Base-by-base conservation (phyloP, 768 basidiomycete species). In the Arthromyces matolae region DNA sequence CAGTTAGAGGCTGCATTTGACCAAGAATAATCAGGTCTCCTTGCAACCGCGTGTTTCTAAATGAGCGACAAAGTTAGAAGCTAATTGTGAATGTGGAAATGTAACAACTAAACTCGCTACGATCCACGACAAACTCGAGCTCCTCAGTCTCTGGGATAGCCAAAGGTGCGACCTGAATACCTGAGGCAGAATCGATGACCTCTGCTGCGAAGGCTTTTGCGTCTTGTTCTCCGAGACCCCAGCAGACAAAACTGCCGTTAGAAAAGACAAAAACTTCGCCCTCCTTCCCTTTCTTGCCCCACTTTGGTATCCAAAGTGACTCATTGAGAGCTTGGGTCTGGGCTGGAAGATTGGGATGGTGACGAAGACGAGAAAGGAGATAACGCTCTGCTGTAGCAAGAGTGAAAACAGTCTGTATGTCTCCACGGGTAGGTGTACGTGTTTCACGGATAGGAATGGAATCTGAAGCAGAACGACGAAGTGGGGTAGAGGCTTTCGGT, bases 1-100 rank as follows among this genome's bases (percentile, higher is more conserved):
- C 73, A 42, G 77, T 81, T n/a, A 86, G 69, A 10, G 79, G 72
- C 1, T 83, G 71, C 8, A 75, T 78, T 41, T 79, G 76, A 7
- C 93, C 93, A 14, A 96, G 80, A 46, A 96, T 88, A 47, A 95
- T 93, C 51, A 96, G 67, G 60, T 96, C 93, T 25, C 93, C 93
- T 60, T 93, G 90, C 44, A 96, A 73, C 23, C 92, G 82, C 0
- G 93, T 95, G 58, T 79, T 72, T 65, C 93, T 95, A 47, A 28
- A 42, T 24, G 20, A 34, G 31, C 31, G 37, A 44, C 16, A 54
- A 51, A 38, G 31, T 35, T 18, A 55, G 54, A 56, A 49, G 52
- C 32, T 45, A 33, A 36, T 49, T 24, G 32, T 14, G 3, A 13
- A 33, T 16, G 22, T 33, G 28, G 39, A 22, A 53, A 34, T 56